Evolutionary conservation across 2,329 filamentous ascomycete genomes (phyloP).

Genomic region (Cladosporium sp.): DNA sequence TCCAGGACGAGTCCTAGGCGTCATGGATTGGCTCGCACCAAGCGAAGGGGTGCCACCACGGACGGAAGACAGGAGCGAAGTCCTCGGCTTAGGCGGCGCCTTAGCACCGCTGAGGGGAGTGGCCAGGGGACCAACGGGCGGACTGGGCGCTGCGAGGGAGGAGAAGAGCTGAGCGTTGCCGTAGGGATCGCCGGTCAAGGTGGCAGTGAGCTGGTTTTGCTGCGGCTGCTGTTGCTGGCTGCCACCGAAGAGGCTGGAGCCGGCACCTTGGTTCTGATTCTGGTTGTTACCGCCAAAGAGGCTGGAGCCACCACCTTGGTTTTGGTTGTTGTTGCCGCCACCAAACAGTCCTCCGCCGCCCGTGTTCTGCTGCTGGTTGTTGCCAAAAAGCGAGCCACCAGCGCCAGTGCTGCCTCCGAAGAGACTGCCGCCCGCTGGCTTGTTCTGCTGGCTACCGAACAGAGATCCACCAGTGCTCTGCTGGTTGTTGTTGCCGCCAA

Average conservation of each 20-base stretch:
- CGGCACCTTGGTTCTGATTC: conserved; percentile 38
- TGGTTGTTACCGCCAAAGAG: conserved; percentile 42
- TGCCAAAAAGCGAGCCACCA: conserved; percentile 42
- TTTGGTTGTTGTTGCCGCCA: conserved; percentile 34
- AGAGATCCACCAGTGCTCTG: conserved; percentile 38
- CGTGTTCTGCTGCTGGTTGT: conserved; percentile 35
- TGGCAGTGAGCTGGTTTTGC: conserved; percentile 51
- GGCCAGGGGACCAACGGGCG: conserved; percentile 82
- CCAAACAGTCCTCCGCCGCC: conserved; percentile 13
- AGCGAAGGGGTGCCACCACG: conserved; percentile 10
- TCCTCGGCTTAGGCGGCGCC: conserved; percentile 28
- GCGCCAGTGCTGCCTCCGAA: conserved; percentile 41
- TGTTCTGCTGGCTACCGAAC: conserved; percentile 20
- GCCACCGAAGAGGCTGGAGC: conserved; percentile 50
- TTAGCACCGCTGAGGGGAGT: conserved; percentile 74
- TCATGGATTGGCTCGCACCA: conserved; percentile 9
- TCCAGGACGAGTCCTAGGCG: conserved; percentile 38
- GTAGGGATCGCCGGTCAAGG: conserved; percentile 79
- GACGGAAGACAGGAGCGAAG: conserved; percentile 20
- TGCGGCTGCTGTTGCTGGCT: conserved; percentile 49
- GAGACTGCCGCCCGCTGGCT: conserved; percentile 23
- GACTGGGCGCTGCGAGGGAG: conserved; percentile 60
- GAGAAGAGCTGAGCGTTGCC: conserved; percentile 84
- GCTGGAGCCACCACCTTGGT: conserved; percentile 27
- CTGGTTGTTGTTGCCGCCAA: conserved; percentile 45